Evolutionary conservation across 2,329 filamentous ascomycete genomes (phyloP).

Genomic region (Paraphaeosphaeria sporulosa): DNA sequence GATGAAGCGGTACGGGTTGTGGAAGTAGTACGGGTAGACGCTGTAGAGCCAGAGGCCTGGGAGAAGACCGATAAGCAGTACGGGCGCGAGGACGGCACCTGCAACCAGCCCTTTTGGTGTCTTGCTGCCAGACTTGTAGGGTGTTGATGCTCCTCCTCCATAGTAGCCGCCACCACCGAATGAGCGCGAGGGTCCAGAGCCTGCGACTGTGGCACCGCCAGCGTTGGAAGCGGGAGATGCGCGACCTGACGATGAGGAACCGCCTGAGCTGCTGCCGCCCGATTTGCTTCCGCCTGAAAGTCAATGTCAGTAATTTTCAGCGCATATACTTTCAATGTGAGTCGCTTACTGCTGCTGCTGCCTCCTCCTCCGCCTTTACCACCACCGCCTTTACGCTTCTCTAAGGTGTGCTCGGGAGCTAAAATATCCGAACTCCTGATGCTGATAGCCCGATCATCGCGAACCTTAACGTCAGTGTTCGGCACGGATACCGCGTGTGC

Average conservation of each 20-base stretch:
- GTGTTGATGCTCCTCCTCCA: slow-evolving; percentile 64
- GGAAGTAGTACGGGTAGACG: slow-evolving; percentile 68
- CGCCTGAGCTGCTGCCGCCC: slow-evolving; percentile 23
- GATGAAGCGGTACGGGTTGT: slow-evolving; percentile 60
- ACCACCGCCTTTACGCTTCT: slow-evolving; percentile 49
- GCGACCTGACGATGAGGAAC: slow-evolving; percentile 21
- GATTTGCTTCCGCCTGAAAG: slow-evolving; percentile 24
- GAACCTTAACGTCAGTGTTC: slow-evolving; percentile 30
- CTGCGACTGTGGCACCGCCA: slow-evolving; percentile 59
- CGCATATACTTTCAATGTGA: background rate
- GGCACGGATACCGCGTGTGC: slow-evolving; percentile 39
- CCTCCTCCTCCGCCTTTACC: slow-evolving; percentile 36
- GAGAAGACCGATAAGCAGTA: slow-evolving; percentile 62
- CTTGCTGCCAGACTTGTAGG: slow-evolving; percentile 65
- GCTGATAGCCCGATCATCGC: slow-evolving; percentile 27
- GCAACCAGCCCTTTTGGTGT: slow-evolving; percentile 62
- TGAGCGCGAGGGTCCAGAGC: slow-evolving; percentile 63
- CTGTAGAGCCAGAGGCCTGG: slow-evolving; percentile 71
- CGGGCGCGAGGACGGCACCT: slow-evolving; percentile 55
- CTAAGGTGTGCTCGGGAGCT: slow-evolving; percentile 42
- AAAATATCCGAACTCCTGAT: slow-evolving; percentile 31
- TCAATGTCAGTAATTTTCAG: slow-evolving; percentile 3
- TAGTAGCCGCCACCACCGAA: slow-evolving; percentile 73
- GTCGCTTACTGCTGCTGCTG: slow-evolving; percentile 23
- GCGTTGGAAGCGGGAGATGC: slow-evolving; percentile 36